Percentiles rank a stretch among this genome's conserved stretches.
Conservation (phyloP, 1,284 basidiomycete species). For the Mycena sp. region DNA sequence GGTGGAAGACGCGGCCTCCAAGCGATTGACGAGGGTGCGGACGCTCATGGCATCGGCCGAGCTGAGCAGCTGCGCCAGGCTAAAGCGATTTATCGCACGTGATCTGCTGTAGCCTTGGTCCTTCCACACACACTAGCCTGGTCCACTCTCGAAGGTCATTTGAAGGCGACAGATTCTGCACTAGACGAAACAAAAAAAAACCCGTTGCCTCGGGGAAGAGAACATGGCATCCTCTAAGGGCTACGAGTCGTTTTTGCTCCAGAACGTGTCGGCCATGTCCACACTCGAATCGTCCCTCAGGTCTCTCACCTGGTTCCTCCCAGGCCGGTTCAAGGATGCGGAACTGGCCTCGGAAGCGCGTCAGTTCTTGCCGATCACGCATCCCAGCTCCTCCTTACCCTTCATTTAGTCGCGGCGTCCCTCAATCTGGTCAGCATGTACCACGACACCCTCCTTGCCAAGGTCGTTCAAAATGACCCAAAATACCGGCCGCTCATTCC, state of each 20-base stretch:
- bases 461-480: slow-evolving; percentile 67
- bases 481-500: slow-evolving; percentile 78
- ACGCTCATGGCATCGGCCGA: slow-evolving; percentile 11
- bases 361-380: slow-evolving; percentile 57
- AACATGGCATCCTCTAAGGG: slow-evolving; percentile 2
- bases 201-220: neutral
- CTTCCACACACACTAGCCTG: too few species aligned
- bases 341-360: slow-evolving; percentile 92
- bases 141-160: too few species aligned
- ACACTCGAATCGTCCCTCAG: slow-evolving; percentile 89
- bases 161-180: too few species aligned
- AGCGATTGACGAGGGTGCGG: slow-evolving; percentile 4
- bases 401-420: slow-evolving; percentile 68
- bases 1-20: slow-evolving; percentile 14
- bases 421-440: slow-evolving; percentile 86
- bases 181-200: too few species aligned
- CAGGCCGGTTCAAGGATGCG: slow-evolving; percentile 96
- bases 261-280: slow-evolving; percentile 86
- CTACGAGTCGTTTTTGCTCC: slow-evolving; percentile 85
- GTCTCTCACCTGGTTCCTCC: slow-evolving; percentile 93
- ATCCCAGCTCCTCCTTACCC: slow-evolving; percentile 29
- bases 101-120: too few species aligned
- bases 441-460: slow-evolving; percentile 84
- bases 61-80: too few species aligned
- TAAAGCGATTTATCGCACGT: too few species aligned